Percentiles rank a stretch among this genome's conserved stretches.
These are phyloP conservation scores for Sordariomycetes sp. DNA, from an alignment of 2,329 filamentous ascomycete species.

Conservation along the genomic window DNA sequence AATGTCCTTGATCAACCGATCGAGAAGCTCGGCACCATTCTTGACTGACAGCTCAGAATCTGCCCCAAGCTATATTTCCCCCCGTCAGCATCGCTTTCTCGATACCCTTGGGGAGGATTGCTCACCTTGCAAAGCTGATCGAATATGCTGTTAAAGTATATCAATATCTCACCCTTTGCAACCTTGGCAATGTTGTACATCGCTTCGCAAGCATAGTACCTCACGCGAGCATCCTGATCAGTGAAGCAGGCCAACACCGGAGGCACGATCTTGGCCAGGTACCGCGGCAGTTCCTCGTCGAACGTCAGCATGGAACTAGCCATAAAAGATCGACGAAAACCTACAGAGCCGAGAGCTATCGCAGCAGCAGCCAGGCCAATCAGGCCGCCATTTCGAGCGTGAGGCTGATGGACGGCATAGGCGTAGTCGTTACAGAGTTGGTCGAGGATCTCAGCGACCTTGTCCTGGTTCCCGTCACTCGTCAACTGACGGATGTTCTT, in stretches of 20 bases:
- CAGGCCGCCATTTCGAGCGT: conserved; percentile 90
- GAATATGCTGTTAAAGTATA: conserved; percentile 98
- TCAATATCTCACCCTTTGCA: conserved; percentile 90
- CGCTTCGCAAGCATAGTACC: conserved; percentile 97
- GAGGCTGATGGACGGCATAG: conserved; percentile 92
- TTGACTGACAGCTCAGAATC: conserved; percentile 97
- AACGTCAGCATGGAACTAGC: not conserved
- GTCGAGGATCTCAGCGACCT: conserved; percentile 80
- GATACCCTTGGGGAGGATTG: not conserved
- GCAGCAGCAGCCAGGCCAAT: conserved; percentile 93
- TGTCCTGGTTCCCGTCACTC: conserved; percentile 64
- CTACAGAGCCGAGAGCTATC: conserved; percentile 84
- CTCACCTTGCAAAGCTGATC: conserved; percentile 89
- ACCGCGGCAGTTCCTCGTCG: conserved; percentile 74
- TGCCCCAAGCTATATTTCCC: conserved; percentile 63
- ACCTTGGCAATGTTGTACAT: conserved; percentile 99
- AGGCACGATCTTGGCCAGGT: conserved; percentile 88
- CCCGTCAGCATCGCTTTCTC: not conserved
- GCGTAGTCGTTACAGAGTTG: conserved; percentile 97
- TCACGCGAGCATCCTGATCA: conserved; percentile 92
- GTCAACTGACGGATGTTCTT: conserved; percentile 80
- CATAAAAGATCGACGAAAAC: conserved; percentile 21
- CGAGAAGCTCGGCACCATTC: conserved; percentile 90
- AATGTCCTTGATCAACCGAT: conserved; percentile 92
- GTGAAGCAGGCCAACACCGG: conserved; percentile 96